A percentile compares a stretch with the other conserved stretches of the same genome.
Evolutionary conservation across 2,329 filamentous ascomycete species (phyloP).

Genomic region (Scedosporium minutisporum): DNA sequence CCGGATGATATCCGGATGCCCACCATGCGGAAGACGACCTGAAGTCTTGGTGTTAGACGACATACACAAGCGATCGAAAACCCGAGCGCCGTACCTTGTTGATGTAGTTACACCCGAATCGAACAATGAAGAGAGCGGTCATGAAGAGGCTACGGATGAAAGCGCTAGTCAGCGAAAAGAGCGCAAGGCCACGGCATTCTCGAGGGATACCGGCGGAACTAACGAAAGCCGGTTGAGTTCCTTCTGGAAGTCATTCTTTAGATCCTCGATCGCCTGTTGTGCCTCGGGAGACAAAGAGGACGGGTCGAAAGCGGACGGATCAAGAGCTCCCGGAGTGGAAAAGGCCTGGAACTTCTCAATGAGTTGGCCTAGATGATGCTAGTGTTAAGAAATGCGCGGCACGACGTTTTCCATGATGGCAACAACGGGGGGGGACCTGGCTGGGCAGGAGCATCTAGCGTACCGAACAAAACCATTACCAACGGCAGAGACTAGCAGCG

Average conservation of each 20-base stretch:
- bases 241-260: slow-evolving; percentile 28
- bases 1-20: slow-evolving; percentile 52
- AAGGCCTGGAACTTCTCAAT: slow-evolving; percentile 39
- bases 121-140: slow-evolving; percentile 59
- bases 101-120: slow-evolving; percentile 54
- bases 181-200: neutral
- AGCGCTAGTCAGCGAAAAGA: neutral
- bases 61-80: neutral
- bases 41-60: neutral
- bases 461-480: slow-evolving; percentile 51
- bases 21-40: slow-evolving; percentile 52
- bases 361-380: slow-evolving; percentile 25
- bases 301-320: neutral
- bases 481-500: slow-evolving; percentile 36
- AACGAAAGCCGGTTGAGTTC: slow-evolving; percentile 10
- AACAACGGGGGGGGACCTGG: neutral
- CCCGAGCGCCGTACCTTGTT: slow-evolving; percentile 32
- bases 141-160: slow-evolving; percentile 47
- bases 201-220: neutral
- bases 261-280: slow-evolving; percentile 12
- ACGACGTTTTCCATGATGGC: slow-evolving; percentile 1
- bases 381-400: neutral
- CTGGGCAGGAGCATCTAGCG: slow-evolving; percentile 3
- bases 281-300: slow-evolving; percentile 13
- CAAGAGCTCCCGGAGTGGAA: slow-evolving; percentile 15